These are phyloP conservation scores for Calonectria ilicicola DNA, from an alignment of 2,329 filamentous ascomycete species.

Conservation along the genomic window DNA sequence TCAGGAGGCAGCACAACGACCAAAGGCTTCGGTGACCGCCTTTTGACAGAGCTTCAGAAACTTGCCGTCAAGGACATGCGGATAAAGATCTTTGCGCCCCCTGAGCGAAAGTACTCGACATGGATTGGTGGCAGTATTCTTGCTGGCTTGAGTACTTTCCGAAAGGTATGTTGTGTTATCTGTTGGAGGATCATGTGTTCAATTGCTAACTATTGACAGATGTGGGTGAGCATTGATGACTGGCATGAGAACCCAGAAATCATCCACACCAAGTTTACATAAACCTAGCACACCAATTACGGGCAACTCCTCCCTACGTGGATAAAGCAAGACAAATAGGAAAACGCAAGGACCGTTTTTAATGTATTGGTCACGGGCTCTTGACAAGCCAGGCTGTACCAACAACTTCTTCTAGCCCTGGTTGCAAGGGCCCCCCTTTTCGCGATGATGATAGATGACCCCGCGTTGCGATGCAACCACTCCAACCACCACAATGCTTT, in stretches of 20 bases:
- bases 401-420: slow-evolving; percentile 13
- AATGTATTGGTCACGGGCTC: slow-evolving; percentile 14
- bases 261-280: slow-evolving; percentile 98
- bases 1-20: slow-evolving; percentile 96
- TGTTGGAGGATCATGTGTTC: neutral
- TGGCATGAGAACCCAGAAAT: slow-evolving; percentile 99
- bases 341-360: slow-evolving; percentile 14
- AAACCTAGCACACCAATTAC: slow-evolving; percentile 41
- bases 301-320: slow-evolving; percentile 27
- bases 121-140: slow-evolving; percentile 99
- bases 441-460: slow-evolving; percentile 29
- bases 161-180: slow-evolving; percentile 76
- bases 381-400: slow-evolving; percentile 27
- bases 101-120: slow-evolving; percentile 97
- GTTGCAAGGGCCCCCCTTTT: slow-evolving; percentile 19
- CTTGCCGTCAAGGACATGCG: slow-evolving; percentile 98
- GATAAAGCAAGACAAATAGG: slow-evolving; percentile 23
- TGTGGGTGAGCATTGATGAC: slow-evolving; percentile 99
- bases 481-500: neutral
- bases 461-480: slow-evolving; percentile 13
- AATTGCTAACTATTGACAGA: slow-evolving; percentile 66
- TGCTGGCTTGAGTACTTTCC: slow-evolving; percentile 95
- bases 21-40: slow-evolving; percentile 93
- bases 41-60: slow-evolving; percentile 91
- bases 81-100: slow-evolving; percentile 98